Conservation (phyloP, 2,329 filamentous ascomycete species). For the Colletotrichum sp. region DNA sequence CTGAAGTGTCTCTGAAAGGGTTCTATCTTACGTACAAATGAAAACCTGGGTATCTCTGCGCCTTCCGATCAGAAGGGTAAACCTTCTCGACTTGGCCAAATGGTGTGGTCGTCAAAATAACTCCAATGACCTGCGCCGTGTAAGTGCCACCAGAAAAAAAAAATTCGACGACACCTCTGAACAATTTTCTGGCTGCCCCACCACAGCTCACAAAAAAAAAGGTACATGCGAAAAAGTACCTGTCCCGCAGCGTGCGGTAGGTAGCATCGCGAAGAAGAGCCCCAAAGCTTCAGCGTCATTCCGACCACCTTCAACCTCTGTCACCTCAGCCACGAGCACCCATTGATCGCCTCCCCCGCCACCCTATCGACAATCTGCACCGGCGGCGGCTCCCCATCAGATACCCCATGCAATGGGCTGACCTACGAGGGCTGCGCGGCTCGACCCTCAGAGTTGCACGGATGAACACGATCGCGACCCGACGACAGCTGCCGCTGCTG, state of each 20-base stretch:
- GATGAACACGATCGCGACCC: slow-evolving; percentile 11
- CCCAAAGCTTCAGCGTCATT: neutral
- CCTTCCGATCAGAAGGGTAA: neutral
- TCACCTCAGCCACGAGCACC: neutral
- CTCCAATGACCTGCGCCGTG: neutral
- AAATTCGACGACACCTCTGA: neutral
- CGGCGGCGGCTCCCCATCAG: neutral
- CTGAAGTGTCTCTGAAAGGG: neutral
- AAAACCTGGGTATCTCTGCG: neutral
- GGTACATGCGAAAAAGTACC: neutral
- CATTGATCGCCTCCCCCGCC: neutral
- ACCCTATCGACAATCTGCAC: neutral
- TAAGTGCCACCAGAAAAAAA: neutral
- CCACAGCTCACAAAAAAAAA: neutral
- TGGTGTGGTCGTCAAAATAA: neutral
- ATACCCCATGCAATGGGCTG: slow-evolving; percentile 22
- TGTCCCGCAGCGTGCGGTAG: neutral
- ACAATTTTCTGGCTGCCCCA: neutral
- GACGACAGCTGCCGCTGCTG: slow-evolving; percentile 14
- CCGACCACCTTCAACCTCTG: neutral
- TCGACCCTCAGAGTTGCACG: slow-evolving; percentile 18
- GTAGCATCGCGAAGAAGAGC: neutral
- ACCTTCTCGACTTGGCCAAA: neutral
- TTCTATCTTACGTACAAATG: neutral
- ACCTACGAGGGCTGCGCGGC: slow-evolving; percentile 18